phyloP scores from a whole-genome alignment of 2,329 filamentous ascomycete genomes.

The Coniochaeta ligniaria region DNA sequence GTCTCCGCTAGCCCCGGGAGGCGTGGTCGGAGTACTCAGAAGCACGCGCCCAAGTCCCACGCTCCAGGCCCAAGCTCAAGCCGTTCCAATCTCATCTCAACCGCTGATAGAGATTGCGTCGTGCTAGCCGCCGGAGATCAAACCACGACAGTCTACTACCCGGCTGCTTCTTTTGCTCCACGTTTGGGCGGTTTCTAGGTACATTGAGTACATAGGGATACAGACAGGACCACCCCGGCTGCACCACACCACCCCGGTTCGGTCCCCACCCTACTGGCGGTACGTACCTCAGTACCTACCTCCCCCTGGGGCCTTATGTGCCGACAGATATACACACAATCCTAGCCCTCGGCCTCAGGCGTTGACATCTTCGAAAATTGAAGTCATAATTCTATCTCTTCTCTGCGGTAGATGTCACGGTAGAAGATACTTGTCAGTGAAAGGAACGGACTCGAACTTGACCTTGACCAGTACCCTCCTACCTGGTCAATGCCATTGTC shows the following conservation, averaged over 20 bases:
- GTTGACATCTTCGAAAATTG: not conserved
- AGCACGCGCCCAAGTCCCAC: not conserved
- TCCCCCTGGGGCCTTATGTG: not conserved
- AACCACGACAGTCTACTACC: slow-evolving; percentile 6
- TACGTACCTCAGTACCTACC: not conserved
- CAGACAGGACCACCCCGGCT: not conserved
- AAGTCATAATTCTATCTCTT: not conserved
- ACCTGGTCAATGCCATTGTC: not conserved
- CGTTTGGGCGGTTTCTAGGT: not conserved
- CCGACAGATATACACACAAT: not conserved
- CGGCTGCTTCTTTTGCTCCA: not conserved
- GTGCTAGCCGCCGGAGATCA: slow-evolving; percentile 13
- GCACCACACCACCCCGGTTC: not conserved
- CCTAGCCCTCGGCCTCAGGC: not conserved
- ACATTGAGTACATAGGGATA: not conserved
- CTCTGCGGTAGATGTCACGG: not conserved
- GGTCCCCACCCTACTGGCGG: not conserved
- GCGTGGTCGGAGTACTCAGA: not conserved
- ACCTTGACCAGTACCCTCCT: not conserved
- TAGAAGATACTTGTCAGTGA: not conserved
- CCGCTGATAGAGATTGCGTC: slow-evolving; percentile 6
- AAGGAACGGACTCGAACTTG: not conserved
- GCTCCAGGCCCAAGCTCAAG: not conserved
- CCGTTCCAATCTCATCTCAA: not conserved
- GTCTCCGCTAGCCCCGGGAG: not conserved